Conservation (phyloP, 139 green algal genomes). For the Coelastrella sp. region DNA sequence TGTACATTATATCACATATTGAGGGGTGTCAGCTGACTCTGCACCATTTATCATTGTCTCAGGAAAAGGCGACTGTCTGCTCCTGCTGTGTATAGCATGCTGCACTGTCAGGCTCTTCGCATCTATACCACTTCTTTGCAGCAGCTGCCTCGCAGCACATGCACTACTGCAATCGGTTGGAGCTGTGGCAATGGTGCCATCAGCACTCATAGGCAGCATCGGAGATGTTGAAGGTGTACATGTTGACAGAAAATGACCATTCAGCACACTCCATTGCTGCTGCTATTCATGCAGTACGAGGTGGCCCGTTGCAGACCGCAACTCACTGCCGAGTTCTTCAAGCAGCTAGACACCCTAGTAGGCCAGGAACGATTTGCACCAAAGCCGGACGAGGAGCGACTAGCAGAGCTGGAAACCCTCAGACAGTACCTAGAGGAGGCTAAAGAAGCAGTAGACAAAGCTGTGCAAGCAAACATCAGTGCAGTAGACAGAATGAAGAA, state of each 20-base stretch:
- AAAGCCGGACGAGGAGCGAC: conserved; percentile 54
- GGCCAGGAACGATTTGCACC: conserved; percentile 57
- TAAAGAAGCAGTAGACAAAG: conserved; percentile 75
- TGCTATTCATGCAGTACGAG: conserved; percentile 69
- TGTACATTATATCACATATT: too few relatives aligned
- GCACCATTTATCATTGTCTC: too few relatives aligned
- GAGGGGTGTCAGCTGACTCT: too few relatives aligned
- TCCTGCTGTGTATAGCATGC: too few relatives aligned
- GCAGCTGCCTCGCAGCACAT: too few relatives aligned
- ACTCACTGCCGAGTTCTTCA: conserved; percentile 77
- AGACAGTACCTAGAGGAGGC: conserved; percentile 80
- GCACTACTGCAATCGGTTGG: too few relatives aligned
- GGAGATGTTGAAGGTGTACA: too few relatives aligned
- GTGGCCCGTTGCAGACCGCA: conserved; percentile 75
- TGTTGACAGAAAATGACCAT: too few relatives aligned
- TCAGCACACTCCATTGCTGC: background rate
- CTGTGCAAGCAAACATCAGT: conserved; percentile 52
- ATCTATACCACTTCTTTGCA: background rate
- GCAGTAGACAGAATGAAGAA: conserved; percentile 76
- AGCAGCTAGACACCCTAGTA: conserved; percentile 63
- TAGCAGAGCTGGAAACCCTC: conserved; percentile 90
- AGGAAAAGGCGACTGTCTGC: too few relatives aligned
- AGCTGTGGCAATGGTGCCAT: background rate
- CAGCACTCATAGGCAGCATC: background rate
- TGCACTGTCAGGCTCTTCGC: too few relatives aligned